phyloP scores from a whole-genome alignment of 495 filamentous ascomycete genomes.

The Aspergillus taichungensis region DNA sequence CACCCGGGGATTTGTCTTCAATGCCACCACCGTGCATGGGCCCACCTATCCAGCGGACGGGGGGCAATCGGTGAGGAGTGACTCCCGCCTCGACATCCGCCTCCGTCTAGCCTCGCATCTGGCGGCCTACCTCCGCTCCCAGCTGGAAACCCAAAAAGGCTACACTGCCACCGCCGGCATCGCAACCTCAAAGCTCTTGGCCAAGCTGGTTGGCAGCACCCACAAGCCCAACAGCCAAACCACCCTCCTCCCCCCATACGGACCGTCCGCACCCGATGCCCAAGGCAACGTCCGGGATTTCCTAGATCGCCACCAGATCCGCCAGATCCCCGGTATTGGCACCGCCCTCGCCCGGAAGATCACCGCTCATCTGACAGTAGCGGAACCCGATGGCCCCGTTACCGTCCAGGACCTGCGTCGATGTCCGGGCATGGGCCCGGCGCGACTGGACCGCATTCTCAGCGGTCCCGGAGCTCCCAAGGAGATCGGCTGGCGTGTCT shows the following conservation, averaged over 20 bases:
- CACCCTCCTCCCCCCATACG: constrained; percentile 60
- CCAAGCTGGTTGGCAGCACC: constrained; percentile 75
- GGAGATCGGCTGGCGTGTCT: constrained; percentile 60
- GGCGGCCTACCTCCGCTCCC: constrained; percentile 57
- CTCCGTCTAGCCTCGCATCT: constrained; percentile 68
- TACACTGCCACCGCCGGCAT: constrained; percentile 86
- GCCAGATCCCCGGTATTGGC: constrained; percentile 80
- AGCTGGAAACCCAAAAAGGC: constrained; percentile 67
- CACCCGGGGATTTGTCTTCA: constrained; percentile 67
- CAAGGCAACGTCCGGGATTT: constrained; percentile 53
- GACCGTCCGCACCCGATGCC: constrained; percentile 7
- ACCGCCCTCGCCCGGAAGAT: constrained; percentile 66
- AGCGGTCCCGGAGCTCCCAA: constrained; percentile 58
- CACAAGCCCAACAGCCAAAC: constrained; percentile 86
- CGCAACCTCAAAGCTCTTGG: constrained; percentile 72
- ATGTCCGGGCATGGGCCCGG: constrained; percentile 49
- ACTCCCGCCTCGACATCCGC: constrained; percentile 34
- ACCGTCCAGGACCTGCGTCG: constrained; percentile 58
- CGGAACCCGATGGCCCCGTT: constrained; percentile 43
- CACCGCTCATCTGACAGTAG: constrained; percentile 44
- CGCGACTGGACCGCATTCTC: constrained; percentile 54
- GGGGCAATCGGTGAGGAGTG: background rate
- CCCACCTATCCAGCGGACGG: constrained; percentile 40
- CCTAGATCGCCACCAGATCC: constrained; percentile 66
- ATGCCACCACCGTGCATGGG: constrained; percentile 55